A percentile compares a stretch with the other conserved stretches of the same genome.
These are phyloP conservation scores for Aspergillus novoparasiticus DNA, from an alignment of 2,329 filamentous ascomycete genomes.

Conservation along the genomic window DNA sequence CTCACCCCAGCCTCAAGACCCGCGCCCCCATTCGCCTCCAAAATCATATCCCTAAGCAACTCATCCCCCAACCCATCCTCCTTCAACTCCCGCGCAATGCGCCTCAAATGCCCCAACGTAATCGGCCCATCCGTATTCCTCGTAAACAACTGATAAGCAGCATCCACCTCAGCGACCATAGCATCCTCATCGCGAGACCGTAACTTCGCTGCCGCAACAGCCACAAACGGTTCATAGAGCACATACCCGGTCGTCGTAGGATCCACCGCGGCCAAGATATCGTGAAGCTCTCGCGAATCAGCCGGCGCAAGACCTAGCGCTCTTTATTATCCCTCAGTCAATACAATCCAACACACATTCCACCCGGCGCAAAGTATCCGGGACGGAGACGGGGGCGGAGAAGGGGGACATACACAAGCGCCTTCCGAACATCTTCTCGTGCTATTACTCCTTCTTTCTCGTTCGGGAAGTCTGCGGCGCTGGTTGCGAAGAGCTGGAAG, in stretches of 20 bases:
- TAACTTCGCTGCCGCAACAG: constrained; percentile 84
- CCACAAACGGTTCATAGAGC: constrained; percentile 78
- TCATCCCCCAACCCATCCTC: constrained; percentile 78
- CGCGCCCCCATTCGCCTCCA: constrained; percentile 85
- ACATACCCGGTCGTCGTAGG: constrained; percentile 78
- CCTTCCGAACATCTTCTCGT: constrained; percentile 68
- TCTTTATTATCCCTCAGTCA: constrained; percentile 46
- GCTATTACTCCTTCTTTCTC: constrained; percentile 73
- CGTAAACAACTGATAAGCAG: constrained; percentile 81
- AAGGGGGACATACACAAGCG: constrained; percentile 64
- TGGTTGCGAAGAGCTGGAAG: constrained; percentile 72
- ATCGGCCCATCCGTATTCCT: constrained; percentile 62
- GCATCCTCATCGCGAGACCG: constrained; percentile 59
- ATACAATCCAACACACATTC: neutral
- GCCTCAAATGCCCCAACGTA: constrained; percentile 73
- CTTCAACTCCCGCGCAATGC: constrained; percentile 78
- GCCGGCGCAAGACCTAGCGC: constrained; percentile 77
- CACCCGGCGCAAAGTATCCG: neutral
- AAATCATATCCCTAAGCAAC: constrained; percentile 87
- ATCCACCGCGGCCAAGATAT: constrained; percentile 80
- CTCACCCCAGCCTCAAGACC: constrained; percentile 71
- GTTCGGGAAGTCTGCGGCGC: constrained; percentile 63
- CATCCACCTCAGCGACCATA: constrained; percentile 71
- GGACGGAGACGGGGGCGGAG: neutral
- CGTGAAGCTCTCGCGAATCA: constrained; percentile 66